Evolutionary conservation across 371 early-diverging fungal genomes (phyloP).

Genomic region (Apophysomyces elegans): DNA sequence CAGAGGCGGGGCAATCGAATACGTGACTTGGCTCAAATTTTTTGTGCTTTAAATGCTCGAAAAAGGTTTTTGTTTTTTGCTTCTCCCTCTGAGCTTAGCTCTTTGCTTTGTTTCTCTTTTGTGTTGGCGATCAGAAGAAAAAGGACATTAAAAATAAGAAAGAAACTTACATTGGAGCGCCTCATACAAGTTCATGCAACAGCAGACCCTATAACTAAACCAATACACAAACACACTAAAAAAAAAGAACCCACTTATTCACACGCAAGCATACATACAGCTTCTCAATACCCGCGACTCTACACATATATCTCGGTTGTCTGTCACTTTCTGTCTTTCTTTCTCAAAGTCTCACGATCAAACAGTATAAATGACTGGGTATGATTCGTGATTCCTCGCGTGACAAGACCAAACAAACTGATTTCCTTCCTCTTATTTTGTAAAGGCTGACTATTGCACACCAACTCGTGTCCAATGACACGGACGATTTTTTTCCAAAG

Average conservation of each 20-base stretch:
- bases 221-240: no score
- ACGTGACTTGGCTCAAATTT: slow-evolving; percentile 10
- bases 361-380: slow-evolving; percentile 2
- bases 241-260: neutral
- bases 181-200: neutral
- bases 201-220: neutral
- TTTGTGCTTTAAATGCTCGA: slow-evolving; percentile 7
- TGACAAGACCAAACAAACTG: neutral
- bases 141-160: neutral
- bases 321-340: no score
- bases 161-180: neutral
- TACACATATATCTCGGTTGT: slow-evolving; percentile 2
- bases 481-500: slow-evolving; percentile 6
- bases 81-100: neutral
- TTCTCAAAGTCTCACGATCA: neutral
- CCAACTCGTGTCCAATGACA: slow-evolving; percentile 17
- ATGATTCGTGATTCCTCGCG: neutral
- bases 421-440: neutral
- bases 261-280: neutral
- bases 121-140: neutral
- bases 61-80: slow-evolving; percentile 3
- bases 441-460: slow-evolving; percentile 37
- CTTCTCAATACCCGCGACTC: neutral
- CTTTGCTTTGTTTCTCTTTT: slow-evolving; percentile 5
- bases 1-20: no score